Conservation (phyloP, 2,329 filamentous ascomycete genomes). For the Curvularia sp. region DNA sequence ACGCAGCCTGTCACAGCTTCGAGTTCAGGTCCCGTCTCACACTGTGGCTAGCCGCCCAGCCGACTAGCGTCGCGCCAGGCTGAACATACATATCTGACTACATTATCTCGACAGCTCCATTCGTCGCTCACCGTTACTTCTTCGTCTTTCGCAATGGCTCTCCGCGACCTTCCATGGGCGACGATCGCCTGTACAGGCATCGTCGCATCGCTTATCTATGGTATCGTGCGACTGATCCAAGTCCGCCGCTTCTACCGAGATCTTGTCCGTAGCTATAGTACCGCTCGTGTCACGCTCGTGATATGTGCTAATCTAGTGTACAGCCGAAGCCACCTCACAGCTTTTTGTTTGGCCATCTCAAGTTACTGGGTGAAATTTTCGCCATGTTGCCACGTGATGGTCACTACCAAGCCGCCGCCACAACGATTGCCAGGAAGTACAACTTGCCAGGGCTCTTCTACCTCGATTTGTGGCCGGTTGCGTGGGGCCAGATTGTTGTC, state of each 20-base stretch:
- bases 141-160: constrained; percentile 10
- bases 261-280: constrained; percentile 23
- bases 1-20: background rate
- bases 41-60: background rate
- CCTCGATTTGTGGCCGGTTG: constrained; percentile 55
- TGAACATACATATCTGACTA: background rate
- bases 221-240: constrained; percentile 26
- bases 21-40: background rate
- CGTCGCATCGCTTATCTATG: constrained; percentile 27
- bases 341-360: constrained; percentile 52
- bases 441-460: constrained; percentile 51
- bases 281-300: background rate
- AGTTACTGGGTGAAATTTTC: constrained; percentile 48
- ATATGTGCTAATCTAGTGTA: background rate
- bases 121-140: background rate
- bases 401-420: constrained; percentile 48
- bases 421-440: constrained; percentile 47
- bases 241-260: constrained; percentile 35
- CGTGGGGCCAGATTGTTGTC: constrained; percentile 40
- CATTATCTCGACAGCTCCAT: background rate
- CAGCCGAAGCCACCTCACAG: constrained; percentile 53
- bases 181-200: constrained; percentile 18
- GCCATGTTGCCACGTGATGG: constrained; percentile 41
- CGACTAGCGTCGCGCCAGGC: background rate
- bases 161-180: constrained; percentile 22